Evolutionary conservation across 768 basidiomycete species (phyloP).

Genomic region (Chalciporus pseudorubinellus): DNA sequence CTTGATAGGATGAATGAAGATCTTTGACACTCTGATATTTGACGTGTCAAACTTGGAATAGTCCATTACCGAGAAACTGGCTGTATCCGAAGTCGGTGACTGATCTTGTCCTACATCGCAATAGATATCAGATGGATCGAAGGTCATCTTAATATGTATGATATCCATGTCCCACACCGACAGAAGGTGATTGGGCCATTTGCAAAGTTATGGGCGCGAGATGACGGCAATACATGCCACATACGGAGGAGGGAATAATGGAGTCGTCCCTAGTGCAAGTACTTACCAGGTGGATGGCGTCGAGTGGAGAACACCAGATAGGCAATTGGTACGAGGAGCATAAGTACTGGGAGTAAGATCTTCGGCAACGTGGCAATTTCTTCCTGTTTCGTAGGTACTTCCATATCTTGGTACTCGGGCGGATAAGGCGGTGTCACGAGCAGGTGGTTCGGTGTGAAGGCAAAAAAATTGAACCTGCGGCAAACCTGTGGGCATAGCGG

Average conservation of each 20-base stretch:
- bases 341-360: slow-evolving; percentile 7
- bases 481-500: too few relatives aligned
- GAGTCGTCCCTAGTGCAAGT: not conserved
- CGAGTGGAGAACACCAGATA: slow-evolving; percentile 15
- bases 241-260: not conserved
- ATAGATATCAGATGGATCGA: slow-evolving; percentile 10
- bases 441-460: too few relatives aligned
- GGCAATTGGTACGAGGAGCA: slow-evolving; percentile 12
- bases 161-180: not conserved
- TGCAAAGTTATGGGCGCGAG: not conserved
- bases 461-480: too few relatives aligned
- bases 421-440: too few relatives aligned
- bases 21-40: slow-evolving; percentile 48
- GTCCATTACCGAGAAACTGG: not conserved
- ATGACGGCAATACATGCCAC: not conserved
- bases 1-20: slow-evolving; percentile 70
- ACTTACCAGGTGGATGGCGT: slow-evolving; percentile 18
- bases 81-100: not conserved
- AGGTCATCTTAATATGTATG: too few relatives aligned
- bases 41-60: slow-evolving; percentile 29
- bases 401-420: not conserved
- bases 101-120: slow-evolving; percentile 5
- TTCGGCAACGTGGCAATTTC: slow-evolving; percentile 7
- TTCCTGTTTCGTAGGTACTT: slow-evolving; percentile 1
- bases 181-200: not conserved